Percentiles rank a stretch among this genome's conserved stretches.
These are phyloP conservation scores for Taiozyma sp. DNA, from an alignment of 1,139 yeast species.

Conservation along the genomic window DNA sequence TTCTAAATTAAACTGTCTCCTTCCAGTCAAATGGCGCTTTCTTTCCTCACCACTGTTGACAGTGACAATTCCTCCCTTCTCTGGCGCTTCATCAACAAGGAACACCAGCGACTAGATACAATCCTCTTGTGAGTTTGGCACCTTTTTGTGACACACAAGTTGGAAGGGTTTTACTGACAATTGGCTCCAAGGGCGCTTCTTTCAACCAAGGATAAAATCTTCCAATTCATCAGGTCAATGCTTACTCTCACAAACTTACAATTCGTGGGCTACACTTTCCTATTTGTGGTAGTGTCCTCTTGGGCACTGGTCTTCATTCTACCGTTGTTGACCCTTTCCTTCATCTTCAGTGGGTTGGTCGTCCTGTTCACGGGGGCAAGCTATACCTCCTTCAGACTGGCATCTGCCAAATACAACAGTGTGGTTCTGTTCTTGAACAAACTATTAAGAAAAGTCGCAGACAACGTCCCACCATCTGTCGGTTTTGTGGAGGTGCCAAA, in stretches of 20 bases:
- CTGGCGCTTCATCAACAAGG: background rate
- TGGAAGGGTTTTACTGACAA: background rate
- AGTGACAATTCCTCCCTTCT: background rate
- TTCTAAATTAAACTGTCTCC: background rate
- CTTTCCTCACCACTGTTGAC: background rate
- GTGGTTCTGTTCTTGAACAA: slow-evolving; percentile 21
- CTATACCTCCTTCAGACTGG: slow-evolving; percentile 18
- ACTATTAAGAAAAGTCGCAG: slow-evolving; percentile 23
- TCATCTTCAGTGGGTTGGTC: slow-evolving; percentile 22
- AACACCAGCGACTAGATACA: background rate
- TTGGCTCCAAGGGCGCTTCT: background rate
- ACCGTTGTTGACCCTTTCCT: slow-evolving; percentile 19
- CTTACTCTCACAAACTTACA: slow-evolving; percentile 14
- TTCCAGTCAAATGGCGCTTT: background rate
- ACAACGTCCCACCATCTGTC: slow-evolving; percentile 24
- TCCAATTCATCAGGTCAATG: slow-evolving; percentile 2
- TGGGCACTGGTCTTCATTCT: slow-evolving; percentile 16
- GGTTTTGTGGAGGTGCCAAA: slow-evolving; percentile 12
- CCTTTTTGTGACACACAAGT: background rate
- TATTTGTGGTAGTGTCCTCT: slow-evolving; percentile 10
- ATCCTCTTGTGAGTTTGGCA: background rate
- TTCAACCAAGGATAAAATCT: background rate
- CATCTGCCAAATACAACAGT: slow-evolving; percentile 21
- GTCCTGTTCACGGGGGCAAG: slow-evolving; percentile 22
- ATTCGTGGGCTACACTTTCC: slow-evolving; percentile 13